phyloP scores from a whole-genome alignment of 768 basidiomycete genomes.

The Suillus subaureus region DNA sequence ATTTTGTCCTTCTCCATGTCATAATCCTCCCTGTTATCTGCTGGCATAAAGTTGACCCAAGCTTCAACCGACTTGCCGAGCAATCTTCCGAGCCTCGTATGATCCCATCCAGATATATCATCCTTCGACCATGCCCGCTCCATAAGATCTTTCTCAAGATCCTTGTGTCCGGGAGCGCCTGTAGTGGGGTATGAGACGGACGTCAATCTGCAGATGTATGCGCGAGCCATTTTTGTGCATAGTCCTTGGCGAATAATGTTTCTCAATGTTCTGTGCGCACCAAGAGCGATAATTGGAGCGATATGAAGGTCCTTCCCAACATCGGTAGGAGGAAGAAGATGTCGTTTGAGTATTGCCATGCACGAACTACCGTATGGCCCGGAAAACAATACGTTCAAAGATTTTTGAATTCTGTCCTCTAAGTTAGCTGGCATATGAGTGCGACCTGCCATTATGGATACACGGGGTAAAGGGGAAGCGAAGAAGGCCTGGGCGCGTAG shows the following conservation, averaged over 20 bases:
- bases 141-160: slow-evolving; percentile 64
- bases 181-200: slow-evolving; percentile 57
- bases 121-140: slow-evolving; percentile 76
- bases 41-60: slow-evolving; percentile 51
- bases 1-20: slow-evolving; percentile 52
- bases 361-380: slow-evolving; percentile 70
- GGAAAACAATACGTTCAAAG: slow-evolving; percentile 56
- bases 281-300: slow-evolving; percentile 49
- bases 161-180: slow-evolving; percentile 60
- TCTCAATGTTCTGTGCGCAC: slow-evolving; percentile 64
- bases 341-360: slow-evolving; percentile 60
- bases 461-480: slow-evolving; percentile 65
- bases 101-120: slow-evolving; percentile 68
- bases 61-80: slow-evolving; percentile 56
- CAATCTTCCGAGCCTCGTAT: slow-evolving; percentile 55
- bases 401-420: slow-evolving; percentile 61
- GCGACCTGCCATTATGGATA: slow-evolving; percentile 52
- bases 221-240: slow-evolving; percentile 61
- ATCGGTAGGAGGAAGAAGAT: slow-evolving; percentile 52
- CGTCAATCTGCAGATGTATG: slow-evolving; percentile 59
- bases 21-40: slow-evolving; percentile 29
- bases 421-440: slow-evolving; percentile 33
- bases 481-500: slow-evolving; percentile 70
- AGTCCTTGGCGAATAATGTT: slow-evolving; percentile 65
- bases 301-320: slow-evolving; percentile 25